Evolutionary conservation across 176 grass and related monocot species (phyloP).

Genomic region (Hyparrhenia diplandra): DNA sequence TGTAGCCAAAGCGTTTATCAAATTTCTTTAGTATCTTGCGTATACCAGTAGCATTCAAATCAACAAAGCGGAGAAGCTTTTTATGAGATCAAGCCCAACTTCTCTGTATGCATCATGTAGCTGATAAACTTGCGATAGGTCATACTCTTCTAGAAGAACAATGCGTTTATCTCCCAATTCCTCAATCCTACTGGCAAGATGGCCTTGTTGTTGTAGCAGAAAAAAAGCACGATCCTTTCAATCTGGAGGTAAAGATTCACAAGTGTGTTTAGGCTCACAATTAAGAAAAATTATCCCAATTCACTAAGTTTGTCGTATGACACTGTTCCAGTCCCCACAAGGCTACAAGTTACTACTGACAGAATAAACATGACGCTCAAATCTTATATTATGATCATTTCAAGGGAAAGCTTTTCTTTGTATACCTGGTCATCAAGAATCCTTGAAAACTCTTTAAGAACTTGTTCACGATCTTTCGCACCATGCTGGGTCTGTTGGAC

Average conservation of each 20-base stretch:
- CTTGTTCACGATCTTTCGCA: conserved; percentile 58
- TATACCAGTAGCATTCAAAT: conserved; percentile 86
- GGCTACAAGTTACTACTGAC: not conserved
- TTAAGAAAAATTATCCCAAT: not conserved
- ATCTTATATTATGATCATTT: conserved; percentile 8
- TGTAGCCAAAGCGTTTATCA: conserved; percentile 92
- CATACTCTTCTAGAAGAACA: conserved; percentile 52
- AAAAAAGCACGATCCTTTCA: conserved; percentile 92
- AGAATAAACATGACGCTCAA: not conserved
- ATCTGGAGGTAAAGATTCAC: conserved; percentile 51
- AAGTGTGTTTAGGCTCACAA: conserved; percentile 1
- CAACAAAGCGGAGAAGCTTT: conserved; percentile 85
- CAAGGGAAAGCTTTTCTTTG: conserved; percentile 3
- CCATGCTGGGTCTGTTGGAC: conserved; percentile 63
- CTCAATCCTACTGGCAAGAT: conserved; percentile 71
- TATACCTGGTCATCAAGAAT: conserved; percentile 94
- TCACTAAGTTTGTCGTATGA: not conserved
- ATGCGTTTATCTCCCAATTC: conserved; percentile 53
- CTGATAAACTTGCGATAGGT: conserved; percentile 53
- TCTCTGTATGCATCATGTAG: conserved; percentile 60
- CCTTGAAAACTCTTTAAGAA: conserved; percentile 93
- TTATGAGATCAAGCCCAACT: conserved; percentile 80
- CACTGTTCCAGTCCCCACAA: not conserved
- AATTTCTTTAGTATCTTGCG: conserved; percentile 99
- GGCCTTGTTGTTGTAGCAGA: conserved; percentile 90